A percentile compares a stretch with the other conserved stretches of the same genome.
These are phyloP conservation scores for Symbiodinium pilosum DNA, from an alignment of 73 alveolate genomes.

Conservation along the genomic window DNA sequence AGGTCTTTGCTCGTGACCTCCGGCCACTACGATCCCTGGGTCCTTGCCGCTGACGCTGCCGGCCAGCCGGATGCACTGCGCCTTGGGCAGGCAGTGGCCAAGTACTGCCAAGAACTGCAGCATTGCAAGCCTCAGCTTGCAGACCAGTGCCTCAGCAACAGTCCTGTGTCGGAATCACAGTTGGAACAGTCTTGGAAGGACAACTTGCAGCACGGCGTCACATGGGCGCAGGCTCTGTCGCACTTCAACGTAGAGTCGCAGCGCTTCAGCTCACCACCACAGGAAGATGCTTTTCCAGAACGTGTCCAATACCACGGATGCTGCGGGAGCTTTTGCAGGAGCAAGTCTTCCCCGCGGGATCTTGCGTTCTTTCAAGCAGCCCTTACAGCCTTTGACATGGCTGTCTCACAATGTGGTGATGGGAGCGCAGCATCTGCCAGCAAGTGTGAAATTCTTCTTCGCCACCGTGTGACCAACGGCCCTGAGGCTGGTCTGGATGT, in stretches of 20 bases:
- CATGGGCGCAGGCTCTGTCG: slow-evolving; percentile 9
- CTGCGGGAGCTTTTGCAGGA: slow-evolving; percentile 26
- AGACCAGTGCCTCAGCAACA: background rate
- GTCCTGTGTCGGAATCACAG: background rate
- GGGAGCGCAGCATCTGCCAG: background rate
- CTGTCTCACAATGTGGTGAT: background rate
- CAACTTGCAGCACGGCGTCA: background rate
- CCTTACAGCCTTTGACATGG: background rate
- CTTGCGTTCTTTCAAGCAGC: background rate
- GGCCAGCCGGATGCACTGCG: too few species aligned
- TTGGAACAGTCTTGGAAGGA: background rate
- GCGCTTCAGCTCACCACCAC: background rate
- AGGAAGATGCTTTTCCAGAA: slow-evolving; percentile 8
- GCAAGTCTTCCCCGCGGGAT: too few species aligned
- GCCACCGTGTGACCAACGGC: background rate
- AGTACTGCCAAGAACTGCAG: too few species aligned
- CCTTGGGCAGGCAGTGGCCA: too few species aligned
- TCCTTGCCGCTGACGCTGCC: too few species aligned
- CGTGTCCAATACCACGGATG: background rate
- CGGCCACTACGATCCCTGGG: too few species aligned
- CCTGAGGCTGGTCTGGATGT: background rate
- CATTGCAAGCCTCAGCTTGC: background rate
- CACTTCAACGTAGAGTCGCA: slow-evolving; percentile 2
- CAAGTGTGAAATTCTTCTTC: background rate
- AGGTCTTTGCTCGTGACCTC: too few species aligned